These are phyloP conservation scores for Lachancea lanzarotensis DNA, from an alignment of 805 yeast species.

Conservation along the genomic window DNA sequence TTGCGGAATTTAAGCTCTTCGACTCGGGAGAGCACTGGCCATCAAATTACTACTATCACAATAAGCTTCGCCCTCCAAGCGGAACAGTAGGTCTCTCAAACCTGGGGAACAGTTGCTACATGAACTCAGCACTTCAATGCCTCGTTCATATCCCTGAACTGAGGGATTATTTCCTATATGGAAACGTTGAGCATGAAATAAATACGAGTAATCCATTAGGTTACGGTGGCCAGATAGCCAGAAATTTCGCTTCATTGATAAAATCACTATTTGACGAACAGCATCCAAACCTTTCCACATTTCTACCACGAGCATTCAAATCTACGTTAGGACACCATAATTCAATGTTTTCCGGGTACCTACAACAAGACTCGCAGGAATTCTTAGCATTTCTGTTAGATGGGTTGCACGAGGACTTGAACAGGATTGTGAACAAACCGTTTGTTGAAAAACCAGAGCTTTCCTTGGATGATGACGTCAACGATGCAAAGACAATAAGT, in stretches of 20 bases:
- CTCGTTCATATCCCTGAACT: conserved; percentile 80
- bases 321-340: conserved; percentile 71
- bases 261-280: conserved; percentile 46
- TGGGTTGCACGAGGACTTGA: conserved; percentile 89
- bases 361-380: conserved; percentile 95
- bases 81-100: conserved; percentile 63
- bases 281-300: conserved; percentile 23
- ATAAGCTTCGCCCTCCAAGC: conserved; percentile 29
- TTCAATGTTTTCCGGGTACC: conserved; percentile 76
- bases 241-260: conserved; percentile 63
- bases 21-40: conserved; percentile 33
- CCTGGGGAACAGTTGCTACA: conserved; percentile 87
- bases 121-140: conserved; percentile 93
- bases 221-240: conserved; percentile 73
- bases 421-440: conserved; percentile 76
- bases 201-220: conserved; percentile 81
- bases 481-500: conserved; percentile 46
- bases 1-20: conserved; percentile 30
- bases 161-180: conserved; percentile 62
- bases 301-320: conserved; percentile 73
- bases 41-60: conserved; percentile 30
- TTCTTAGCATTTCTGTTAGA: conserved; percentile 83
- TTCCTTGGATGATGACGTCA: conserved; percentile 49
- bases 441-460: conserved; percentile 83
- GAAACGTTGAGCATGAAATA: conserved; percentile 55